Evolutionary conservation across 2,329 filamentous ascomycete species (phyloP), one percentile per base, ranked within the genome.

Genomic region (Colletotrichum echinochloae): DNA sequence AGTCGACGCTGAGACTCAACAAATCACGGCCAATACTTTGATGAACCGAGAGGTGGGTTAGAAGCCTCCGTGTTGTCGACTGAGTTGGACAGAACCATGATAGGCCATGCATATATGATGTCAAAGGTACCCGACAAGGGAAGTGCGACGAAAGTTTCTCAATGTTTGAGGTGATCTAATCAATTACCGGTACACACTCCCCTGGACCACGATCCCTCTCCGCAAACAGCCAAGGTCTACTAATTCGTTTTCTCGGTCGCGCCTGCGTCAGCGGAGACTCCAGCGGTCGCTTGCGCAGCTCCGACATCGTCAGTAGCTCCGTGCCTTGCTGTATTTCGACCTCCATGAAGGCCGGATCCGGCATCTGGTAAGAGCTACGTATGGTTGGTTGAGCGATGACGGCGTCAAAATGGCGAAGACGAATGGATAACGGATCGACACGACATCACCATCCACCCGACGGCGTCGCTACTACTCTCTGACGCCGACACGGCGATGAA

Each of bases 261-360:
- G 44, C 37, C 63, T 60, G 61, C 48, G 66, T 66, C 51, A 44
- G 52, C 52, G 67, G 44, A 33, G n/a, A 41, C 41, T 46, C 35
- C 37, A 26, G 35, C 55, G 57, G 46, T 30, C 35, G 62, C 14
- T 37, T 20, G 44, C 49, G 48, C 23, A 60, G 30, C 28, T 23
- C 12, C 12, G 28, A 54, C 39, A 20, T 35, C 51, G 26, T 35
- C 6, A 33, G 49, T 46, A 35, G 35, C 33, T 35, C 33, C 16
- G 37, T 41, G 35, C 23, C 20, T 23, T 33, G 18, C 46, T n/a
- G 26, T 41, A 11, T 37, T 37, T n/a, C 11, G 33, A 23, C 16
- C 48, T 23, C 14, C 16, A 28, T n/a, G 48, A 30, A 33, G n/a
- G 57, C 67, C 57, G 67, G 35, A 63, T 59, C 44, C 68, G 57